phyloP scores from a whole-genome alignment of 208 protist genomes.

The Leishmania tropica region DNA sequence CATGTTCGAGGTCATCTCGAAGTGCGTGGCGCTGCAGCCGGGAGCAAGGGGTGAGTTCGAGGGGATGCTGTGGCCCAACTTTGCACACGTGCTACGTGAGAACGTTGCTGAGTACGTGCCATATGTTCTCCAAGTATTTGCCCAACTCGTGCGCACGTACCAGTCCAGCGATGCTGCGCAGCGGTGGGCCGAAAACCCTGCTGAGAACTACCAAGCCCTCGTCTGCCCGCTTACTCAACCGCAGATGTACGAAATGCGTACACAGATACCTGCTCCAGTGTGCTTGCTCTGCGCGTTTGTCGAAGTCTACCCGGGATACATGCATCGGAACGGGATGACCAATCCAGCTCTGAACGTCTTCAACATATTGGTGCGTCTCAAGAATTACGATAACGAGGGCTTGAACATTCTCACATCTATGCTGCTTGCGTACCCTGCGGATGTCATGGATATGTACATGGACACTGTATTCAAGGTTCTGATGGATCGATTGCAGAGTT shows the following conservation, averaged over 20 bases:
- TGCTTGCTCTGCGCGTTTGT: slow-evolving; percentile 80
- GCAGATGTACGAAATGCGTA: slow-evolving; percentile 64
- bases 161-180: slow-evolving; percentile 18
- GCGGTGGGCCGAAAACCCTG: slow-evolving; percentile 28
- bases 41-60: slow-evolving; percentile 72
- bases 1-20: slow-evolving; percentile 96
- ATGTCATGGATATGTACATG: slow-evolving; percentile 68
- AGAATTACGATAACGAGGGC: slow-evolving; percentile 92
- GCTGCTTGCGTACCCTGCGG: slow-evolving; percentile 70
- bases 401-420: slow-evolving; percentile 86
- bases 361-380: slow-evolving; percentile 66
- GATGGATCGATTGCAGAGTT: slow-evolving; percentile 65
- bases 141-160: slow-evolving; percentile 93
- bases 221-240: slow-evolving; percentile 66
- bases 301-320: slow-evolving; percentile 70
- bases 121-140: slow-evolving; percentile 96
- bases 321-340: slow-evolving; percentile 53
- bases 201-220: slow-evolving; percentile 59
- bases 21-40: slow-evolving; percentile 78
- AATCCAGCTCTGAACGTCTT: slow-evolving; percentile 73
- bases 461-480: slow-evolving; percentile 62
- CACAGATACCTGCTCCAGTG: slow-evolving; percentile 84
- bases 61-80: slow-evolving; percentile 76
- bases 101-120: slow-evolving; percentile 96
- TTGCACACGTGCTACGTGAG: slow-evolving; percentile 86